A percentile compares a stretch with the other conserved stretches of the same genome.
phyloP scores from a whole-genome alignment of 2,329 filamentous ascomycete genomes.

The Venturia nashicola region DNA sequence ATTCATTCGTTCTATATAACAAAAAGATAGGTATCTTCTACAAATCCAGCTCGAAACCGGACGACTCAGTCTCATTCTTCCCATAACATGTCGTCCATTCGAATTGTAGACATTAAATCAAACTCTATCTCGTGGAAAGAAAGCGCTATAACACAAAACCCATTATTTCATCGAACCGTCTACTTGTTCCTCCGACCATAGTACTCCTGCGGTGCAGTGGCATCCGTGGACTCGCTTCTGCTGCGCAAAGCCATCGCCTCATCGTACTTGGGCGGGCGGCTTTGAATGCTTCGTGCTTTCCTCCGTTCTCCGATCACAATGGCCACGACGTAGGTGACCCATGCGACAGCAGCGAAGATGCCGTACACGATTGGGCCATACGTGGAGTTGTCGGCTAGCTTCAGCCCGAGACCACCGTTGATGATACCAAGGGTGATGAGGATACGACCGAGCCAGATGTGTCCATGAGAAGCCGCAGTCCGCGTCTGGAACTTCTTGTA shows the following conservation, averaged over 20 bases:
- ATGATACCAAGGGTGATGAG: conserved; percentile 41
- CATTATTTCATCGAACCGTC: not conserved
- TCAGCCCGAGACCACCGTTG: conserved; percentile 44
- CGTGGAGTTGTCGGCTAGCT: conserved; percentile 29
- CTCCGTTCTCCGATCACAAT: conserved; percentile 11
- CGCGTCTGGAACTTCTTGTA: conserved; percentile 35
- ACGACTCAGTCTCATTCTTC: not conserved
- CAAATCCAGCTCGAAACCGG: not conserved
- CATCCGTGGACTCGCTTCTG: not conserved
- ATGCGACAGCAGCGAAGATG: conserved; percentile 37
- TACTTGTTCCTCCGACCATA: conserved; percentile 4
- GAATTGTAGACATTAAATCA: not conserved
- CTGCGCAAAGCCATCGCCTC: not conserved
- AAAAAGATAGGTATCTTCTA: not conserved
- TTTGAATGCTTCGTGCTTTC: not conserved
- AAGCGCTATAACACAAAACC: not conserved
- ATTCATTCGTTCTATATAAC: not conserved
- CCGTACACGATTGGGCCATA: conserved; percentile 36
- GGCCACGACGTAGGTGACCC: conserved; percentile 15
- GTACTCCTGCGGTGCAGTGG: conserved; percentile 4
- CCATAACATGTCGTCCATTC: not conserved
- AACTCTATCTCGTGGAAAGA: not conserved
- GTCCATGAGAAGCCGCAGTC: conserved; percentile 34
- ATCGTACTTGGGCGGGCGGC: conserved; percentile 11
- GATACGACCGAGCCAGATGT: conserved; percentile 43